Conservation (phyloP, 768 basidiomycete genomes). For the Mycena polygramma region DNA sequence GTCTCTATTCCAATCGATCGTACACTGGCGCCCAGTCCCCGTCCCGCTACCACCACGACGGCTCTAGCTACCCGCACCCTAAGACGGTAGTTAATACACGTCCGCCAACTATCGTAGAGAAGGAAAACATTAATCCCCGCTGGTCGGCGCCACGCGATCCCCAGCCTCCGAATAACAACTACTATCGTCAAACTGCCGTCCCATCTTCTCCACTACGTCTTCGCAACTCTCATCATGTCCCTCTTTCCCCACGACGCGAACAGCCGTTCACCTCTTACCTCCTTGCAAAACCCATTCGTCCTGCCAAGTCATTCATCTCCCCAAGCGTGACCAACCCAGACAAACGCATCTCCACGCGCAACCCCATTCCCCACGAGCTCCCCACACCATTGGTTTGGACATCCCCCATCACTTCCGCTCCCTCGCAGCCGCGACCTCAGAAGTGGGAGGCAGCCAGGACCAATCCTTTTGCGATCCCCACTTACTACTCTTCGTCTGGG, state of each 20-base stretch:
- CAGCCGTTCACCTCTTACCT: not conserved
- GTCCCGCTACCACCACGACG: not conserved
- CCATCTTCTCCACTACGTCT: slow-evolving; percentile 5
- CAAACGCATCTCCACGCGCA: not conserved
- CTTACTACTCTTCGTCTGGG: slow-evolving; percentile 2
- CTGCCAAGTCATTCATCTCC: slow-evolving; percentile 1
- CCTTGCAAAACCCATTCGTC: not conserved
- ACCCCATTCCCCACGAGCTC: slow-evolving; percentile 4
- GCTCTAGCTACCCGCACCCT: not conserved
- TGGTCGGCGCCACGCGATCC: slow-evolving; percentile 2
- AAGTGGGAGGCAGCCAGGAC: not conserved
- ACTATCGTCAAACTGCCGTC: slow-evolving; percentile 11
- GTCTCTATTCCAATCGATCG: slow-evolving; percentile 24
- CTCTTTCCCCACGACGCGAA: slow-evolving; percentile 15
- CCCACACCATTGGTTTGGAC: slow-evolving; percentile 27
- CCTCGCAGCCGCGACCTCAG: slow-evolving; percentile 9
- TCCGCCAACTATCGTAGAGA: slow-evolving; percentile 21
- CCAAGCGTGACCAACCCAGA: not conserved
- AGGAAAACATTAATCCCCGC: slow-evolving; percentile 30
- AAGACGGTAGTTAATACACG: not conserved
- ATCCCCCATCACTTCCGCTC: slow-evolving; percentile 22
- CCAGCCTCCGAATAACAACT: slow-evolving; percentile 12
- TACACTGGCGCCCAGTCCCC: slow-evolving; percentile 1
- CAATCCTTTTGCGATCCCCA: slow-evolving; percentile 6
- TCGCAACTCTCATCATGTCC: slow-evolving; percentile 8